phyloP scores from a whole-genome alignment of 83 land plant genomes.

The Thuja plicata region DNA sequence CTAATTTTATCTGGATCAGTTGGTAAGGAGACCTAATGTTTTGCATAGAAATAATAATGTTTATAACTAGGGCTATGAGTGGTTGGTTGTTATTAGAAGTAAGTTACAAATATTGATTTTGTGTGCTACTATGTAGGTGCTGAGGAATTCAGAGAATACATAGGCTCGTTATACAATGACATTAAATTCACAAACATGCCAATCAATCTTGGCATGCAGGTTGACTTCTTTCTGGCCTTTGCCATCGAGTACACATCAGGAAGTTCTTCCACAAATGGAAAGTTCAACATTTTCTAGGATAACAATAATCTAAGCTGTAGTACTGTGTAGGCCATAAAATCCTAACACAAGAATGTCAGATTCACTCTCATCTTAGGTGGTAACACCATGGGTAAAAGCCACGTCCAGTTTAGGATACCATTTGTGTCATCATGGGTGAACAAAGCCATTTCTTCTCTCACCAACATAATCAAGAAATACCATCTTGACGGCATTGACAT shows the following conservation, averaged over 20 bases:
- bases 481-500: slow-evolving; percentile 48
- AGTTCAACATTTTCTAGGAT: slow-evolving; percentile 41
- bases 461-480: slow-evolving; percentile 23
- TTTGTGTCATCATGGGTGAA: too few species aligned
- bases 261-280: too few species aligned
- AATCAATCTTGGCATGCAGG: slow-evolving; percentile 26
- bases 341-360: slow-evolving; percentile 30
- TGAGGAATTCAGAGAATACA: slow-evolving; percentile 46
- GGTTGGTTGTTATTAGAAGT: too few species aligned
- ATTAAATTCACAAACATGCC: slow-evolving; percentile 40
- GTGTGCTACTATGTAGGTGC: not conserved
- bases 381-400: slow-evolving; percentile 51
- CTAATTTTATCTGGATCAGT: too few species aligned
- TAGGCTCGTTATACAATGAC: slow-evolving; percentile 35
- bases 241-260: slow-evolving; percentile 42
- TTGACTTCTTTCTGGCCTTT: slow-evolving; percentile 44
- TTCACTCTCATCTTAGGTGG: slow-evolving; percentile 44
- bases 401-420: too few species aligned
- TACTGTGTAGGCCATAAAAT: slow-evolving; percentile 22
- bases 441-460: too few species aligned
- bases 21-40: too few species aligned
- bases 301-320: slow-evolving; percentile 1
- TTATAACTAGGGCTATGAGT: too few species aligned
- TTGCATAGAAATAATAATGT: too few species aligned
- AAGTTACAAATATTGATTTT: too few species aligned